Base-by-base conservation (phyloP, 768 basidiomycete genomes). In the Hemileccinum impolitum region DNA sequence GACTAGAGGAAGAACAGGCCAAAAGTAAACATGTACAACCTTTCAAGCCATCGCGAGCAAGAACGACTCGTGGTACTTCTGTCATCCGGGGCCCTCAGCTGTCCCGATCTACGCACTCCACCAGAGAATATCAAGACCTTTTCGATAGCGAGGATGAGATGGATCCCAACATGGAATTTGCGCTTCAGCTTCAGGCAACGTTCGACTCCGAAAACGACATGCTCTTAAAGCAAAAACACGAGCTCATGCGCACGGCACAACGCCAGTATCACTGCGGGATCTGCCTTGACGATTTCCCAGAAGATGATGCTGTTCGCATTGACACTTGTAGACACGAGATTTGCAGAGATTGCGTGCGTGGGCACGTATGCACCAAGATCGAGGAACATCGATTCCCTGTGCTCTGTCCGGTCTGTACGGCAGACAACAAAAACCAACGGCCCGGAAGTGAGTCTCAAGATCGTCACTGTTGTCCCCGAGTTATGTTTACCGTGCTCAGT, bases 301-400 rank as follows among this genome's bases (percentile, higher is more conserved):
- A 73, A 38, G 75, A 78, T 39, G 63, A 67, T 31, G 70, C 72
- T 2, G 69, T 75, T n/a, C 58, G 54, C 3, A 63, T 82, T 30
- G 68, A 64, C 5, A 56, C 23, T 2, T 86, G 84, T 47, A 60
- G 59, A 14, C 82, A 86, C 56, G 53, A 60, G 4, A 76, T 81
- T 52, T 85, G 85, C 61, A 73, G 77, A 41, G 66, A 70, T 6
- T 85, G 85, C 51, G 54, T 79, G 8, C 67, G 61, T 21, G 55
- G 60, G 4, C 74, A 81, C 49, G 67, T 78, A 13, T 55, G 52
- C n/a, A 59, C 72, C 15, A 76, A 76, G 60, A 70, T 85, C 25
- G 66, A 69, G n/a, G 78, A 81, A 36, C 72, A 71, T 50, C 73
- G 72, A 13, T 84, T 75, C 45, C 84, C 84, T 1, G 77, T 85